Evolutionary conservation across 1,139 yeast genomes (phyloP), one percentile per base, ranked within the genome.

Genomic region (Saccharomyces uvarum): DNA sequence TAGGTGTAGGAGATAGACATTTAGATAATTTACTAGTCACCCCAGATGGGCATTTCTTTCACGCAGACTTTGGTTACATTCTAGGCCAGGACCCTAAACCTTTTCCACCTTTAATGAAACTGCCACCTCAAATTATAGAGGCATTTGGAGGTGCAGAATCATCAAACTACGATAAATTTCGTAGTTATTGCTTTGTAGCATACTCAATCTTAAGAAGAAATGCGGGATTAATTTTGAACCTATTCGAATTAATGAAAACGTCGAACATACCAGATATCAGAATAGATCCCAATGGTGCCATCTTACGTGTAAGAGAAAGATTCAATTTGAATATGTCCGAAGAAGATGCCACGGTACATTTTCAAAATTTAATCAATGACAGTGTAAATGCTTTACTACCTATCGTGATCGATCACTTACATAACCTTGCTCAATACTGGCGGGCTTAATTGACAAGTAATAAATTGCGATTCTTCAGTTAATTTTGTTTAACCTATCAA

Each of bases 1-100:
- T 95, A 11, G 99, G 99, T 3, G 97, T 95, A 9, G 99, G 99
- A 19, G 99, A 95, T 71, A 79, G 99, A 54, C 99, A 95, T 73
- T 75, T 95, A 58, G 99, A 95, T 65, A 95, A 95, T 65, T 74
- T 95, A 58, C 75, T 95, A 41, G 76, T 82, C 21, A 76, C 81
- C 14, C 82, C 86, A 1, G 87, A 86, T 68, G 97, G 88, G 2
- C 89, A 85, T 66, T 90, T 90, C 67, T 89, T 95, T 82, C 97
- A 90, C 71, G 98, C 97, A 1, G 99, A 95, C 72, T 95, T 89
- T 71, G 99, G 99, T 0, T 95, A 93, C 67, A 91, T 95, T 51
- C 74, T 95, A 53, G 99, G 99, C 0, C 84, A 93, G 53, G 99
- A 95, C 68, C 99, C 99, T 2, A 95, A 95, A 67, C 98, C 98